Evolutionary conservation across 768 basidiomycete species (phyloP), one percentile per base, ranked within the genome.

Genomic region (Lactarius evosmus): DNA sequence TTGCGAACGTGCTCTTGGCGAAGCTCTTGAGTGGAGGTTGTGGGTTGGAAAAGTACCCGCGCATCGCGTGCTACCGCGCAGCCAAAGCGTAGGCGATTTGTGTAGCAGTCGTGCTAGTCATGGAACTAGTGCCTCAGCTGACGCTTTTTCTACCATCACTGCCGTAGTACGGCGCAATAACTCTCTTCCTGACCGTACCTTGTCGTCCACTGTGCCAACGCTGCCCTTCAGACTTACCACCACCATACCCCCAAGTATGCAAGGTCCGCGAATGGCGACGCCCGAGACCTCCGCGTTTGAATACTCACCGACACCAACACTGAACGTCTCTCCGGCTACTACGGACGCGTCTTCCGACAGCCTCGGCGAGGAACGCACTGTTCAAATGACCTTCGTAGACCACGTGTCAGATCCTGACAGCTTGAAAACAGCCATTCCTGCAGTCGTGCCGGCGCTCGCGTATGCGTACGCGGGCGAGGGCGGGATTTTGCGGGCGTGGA

Each of bases 1-100:
- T 19, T 95, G 93, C 71, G 95, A 98, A 75, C 85, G 91, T 27
- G 91, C 90, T 0, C 83, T 98, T 46, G 91, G 93, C 27, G 85
- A 87, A 72, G 87, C 92, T 9, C 82, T 96, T 22, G 87, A 87
- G 65, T 96, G 92, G 91, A 83, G 91, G n/a, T 84, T 95, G 27
- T 95, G 93, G 92, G 91, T 95, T 44, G 92, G 92, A 61, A 93
- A 93, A 75, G 76, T 79, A 70, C 76, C 76, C 58, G 71, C 38
- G 3, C 59, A 44, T 16, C 54, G 67, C 29, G 53, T 46, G 51
- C 19, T 49, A 34, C 40, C 58, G 4, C 67, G 69, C 40, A 62
- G 67, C 57, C 60, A 59, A 30, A 69, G 69, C 36, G 55, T 41
- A 14, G 44, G 59, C 27, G 57, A 66, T 14, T 9, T 65, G 2